Evolutionary conservation across 2,329 filamentous ascomycete species (phyloP).

Genomic region (Aureobasidium leucospermi): DNA sequence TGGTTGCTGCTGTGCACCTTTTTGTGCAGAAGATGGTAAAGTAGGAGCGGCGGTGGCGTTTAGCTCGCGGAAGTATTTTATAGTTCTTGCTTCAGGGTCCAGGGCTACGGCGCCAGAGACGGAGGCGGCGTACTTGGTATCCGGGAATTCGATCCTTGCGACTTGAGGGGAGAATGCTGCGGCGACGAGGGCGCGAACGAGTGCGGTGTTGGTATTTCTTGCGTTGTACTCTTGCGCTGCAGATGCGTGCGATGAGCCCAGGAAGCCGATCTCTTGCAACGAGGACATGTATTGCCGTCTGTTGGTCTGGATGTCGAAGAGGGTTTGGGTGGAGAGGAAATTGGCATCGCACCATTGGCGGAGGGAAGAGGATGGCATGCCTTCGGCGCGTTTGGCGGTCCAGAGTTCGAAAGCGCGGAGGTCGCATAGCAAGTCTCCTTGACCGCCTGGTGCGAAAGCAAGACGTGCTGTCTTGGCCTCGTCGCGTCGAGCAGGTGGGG

Average conservation of each 20-base stretch:
- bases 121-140: conserved; percentile 88
- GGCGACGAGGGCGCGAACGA: conserved; percentile 43
- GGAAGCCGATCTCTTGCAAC: conserved; percentile 77
- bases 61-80: conserved; percentile 76
- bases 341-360: conserved; percentile 76
- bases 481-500: conserved; percentile 74
- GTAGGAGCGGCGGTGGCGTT: neutral
- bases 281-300: conserved; percentile 78
- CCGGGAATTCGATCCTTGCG: conserved; percentile 84
- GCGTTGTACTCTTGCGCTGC: conserved; percentile 35
- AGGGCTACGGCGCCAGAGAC: conserved; percentile 85
- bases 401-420: conserved; percentile 77
- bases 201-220: conserved; percentile 38
- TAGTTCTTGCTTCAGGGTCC: conserved; percentile 83
- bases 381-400: conserved; percentile 57
- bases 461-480: conserved; percentile 70
- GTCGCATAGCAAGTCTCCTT: conserved; percentile 86
- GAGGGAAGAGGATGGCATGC: conserved; percentile 51
- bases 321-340: conserved; percentile 74
- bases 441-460: conserved; percentile 59
- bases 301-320: conserved; percentile 83
- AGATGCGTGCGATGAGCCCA: conserved; percentile 35
- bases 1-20: conserved; percentile 25
- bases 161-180: conserved; percentile 65
- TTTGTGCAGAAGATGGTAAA: conserved; percentile 26